A percentile compares a stretch with the other conserved stretches of the same genome.
Conservation (phyloP, 2,329 filamentous ascomycete species). For the Xylariaceae sp. region DNA sequence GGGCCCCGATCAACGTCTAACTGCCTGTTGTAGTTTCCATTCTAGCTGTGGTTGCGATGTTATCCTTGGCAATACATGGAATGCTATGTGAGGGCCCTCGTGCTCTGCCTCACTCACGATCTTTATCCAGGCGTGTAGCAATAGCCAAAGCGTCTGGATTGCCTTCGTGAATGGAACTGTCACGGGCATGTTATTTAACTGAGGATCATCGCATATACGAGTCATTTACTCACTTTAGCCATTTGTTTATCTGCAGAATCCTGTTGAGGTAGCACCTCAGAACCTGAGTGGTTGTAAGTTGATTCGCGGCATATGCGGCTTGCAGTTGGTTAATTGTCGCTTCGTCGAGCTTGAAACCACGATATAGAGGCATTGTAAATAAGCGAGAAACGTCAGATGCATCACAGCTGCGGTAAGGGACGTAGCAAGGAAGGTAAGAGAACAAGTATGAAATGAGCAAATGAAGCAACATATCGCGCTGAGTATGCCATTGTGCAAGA, state of each 20-base stretch:
- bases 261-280: constrained; percentile 62
- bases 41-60: constrained; percentile 64
- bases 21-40: constrained; percentile 74
- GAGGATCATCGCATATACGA: too few species aligned
- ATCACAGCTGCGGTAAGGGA: too few species aligned
- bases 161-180: constrained; percentile 57
- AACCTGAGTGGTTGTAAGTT: constrained; percentile 57
- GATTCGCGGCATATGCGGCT: constrained; percentile 50
- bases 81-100: constrained; percentile 70
- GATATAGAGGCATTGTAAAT: constrained; percentile 58
- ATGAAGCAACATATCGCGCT: too few species aligned
- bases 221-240: constrained; percentile 64
- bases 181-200: background rate
- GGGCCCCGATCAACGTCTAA: constrained; percentile 62
- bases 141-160: constrained; percentile 66
- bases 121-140: constrained; percentile 57
- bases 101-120: constrained; percentile 53
- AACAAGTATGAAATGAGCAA: too few species aligned
- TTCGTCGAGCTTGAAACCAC: constrained; percentile 60
- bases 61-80: constrained; percentile 73
- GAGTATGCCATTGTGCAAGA: too few species aligned
- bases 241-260: constrained; percentile 60
- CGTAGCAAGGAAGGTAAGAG: too few species aligned
- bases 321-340: constrained; percentile 69
- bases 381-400: too few species aligned